Percentiles rank a stretch among this genome's conserved stretches.
These are phyloP conservation scores for Pugionium dolabratum DNA, from an alignment of 345 rosid genomes.

Conservation along the genomic window DNA sequence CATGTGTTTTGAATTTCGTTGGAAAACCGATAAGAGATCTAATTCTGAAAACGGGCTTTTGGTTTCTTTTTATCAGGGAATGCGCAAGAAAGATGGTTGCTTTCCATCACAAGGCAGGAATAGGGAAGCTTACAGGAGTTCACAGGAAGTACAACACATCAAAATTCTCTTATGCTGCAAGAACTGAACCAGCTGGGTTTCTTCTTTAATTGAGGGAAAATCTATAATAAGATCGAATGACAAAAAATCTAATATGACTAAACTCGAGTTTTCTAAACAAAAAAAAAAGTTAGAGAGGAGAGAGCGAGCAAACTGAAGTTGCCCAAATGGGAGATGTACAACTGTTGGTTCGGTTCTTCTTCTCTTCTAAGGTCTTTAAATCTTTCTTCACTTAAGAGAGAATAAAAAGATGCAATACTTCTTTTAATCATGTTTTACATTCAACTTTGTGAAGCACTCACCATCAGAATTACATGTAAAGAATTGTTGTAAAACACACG, in stretches of 20 bases:
- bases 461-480: not conserved
- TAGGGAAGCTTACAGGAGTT: conserved; percentile 83
- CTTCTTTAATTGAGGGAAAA: conserved; percentile 41
- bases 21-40: not conserved
- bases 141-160: conserved; percentile 81
- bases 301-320: conserved; percentile 18
- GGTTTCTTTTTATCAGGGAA: conserved; percentile 43
- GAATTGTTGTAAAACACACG: not conserved
- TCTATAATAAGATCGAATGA: conserved; percentile 12
- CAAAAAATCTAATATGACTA: conserved; percentile 18
- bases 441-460: conserved; percentile 3
- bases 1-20: not conserved
- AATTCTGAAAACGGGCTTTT: conserved; percentile 10
- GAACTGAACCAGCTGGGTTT: conserved; percentile 58
- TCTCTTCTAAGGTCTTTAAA: conserved; percentile 20
- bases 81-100: conserved; percentile 75
- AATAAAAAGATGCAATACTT: conserved; percentile 24
- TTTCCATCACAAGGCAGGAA: conserved; percentile 72
- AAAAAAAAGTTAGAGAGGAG: not conserved
- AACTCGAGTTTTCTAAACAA: not conserved
- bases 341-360: conserved; percentile 15
- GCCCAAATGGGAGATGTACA: conserved; percentile 27
- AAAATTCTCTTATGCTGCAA: conserved; percentile 72
- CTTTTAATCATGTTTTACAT: conserved; percentile 15
- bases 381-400: conserved; percentile 31